Evolutionary conservation across 768 basidiomycete species (phyloP), one percentile per base, ranked within the genome.

Genomic region (Hypholoma fasciculare): DNA sequence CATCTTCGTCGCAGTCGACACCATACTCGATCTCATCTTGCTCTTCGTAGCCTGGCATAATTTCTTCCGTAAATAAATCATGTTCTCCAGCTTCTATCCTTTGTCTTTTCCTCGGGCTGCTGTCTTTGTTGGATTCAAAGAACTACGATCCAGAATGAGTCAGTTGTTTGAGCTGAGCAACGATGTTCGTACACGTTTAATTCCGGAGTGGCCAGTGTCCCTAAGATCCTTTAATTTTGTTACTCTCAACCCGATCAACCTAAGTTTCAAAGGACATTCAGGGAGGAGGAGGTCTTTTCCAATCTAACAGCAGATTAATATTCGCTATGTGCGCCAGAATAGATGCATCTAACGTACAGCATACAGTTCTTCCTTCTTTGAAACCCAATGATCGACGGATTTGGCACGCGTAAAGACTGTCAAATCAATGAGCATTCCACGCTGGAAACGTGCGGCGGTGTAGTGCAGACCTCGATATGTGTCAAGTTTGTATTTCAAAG

Each of bases 401-500:
- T 88, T 89, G 4, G 95, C 90, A 34, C 95, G 86, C 14, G 92
- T 93, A 66, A 89, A 89, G 0, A 89, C 88, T 16, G 49, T 6
- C 23, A 49, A 27, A 40, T 14, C 49, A 46, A 30, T 49, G 14
- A 44, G 17, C 16, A 47, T 44, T 59, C 1, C 23, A 17, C 27
- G 39, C 14, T 56, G 27, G 43, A 49, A 53, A 30, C 30, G 27
- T 17, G 9, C n/a, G 42, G 30, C 43, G 52, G 26, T 26, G 8
- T 43, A 23, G 16, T 40, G 57, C 65, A 1, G 57, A 86, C 92
- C 87, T 78, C 96, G 86, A 71, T 87, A 98, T 1, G 88, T 94
- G 67, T 96, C 89, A 36, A 93, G 81, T 75, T 99, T 99, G 71
- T 88, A 95, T 70, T 96, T 97, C 50, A 98, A 79, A 0, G 93